Evolutionary conservation across 1,139 yeast genomes (phyloP), one percentile per base, ranked within the genome.

Genomic region (Yamadazyma pseudoaaseri): DNA sequence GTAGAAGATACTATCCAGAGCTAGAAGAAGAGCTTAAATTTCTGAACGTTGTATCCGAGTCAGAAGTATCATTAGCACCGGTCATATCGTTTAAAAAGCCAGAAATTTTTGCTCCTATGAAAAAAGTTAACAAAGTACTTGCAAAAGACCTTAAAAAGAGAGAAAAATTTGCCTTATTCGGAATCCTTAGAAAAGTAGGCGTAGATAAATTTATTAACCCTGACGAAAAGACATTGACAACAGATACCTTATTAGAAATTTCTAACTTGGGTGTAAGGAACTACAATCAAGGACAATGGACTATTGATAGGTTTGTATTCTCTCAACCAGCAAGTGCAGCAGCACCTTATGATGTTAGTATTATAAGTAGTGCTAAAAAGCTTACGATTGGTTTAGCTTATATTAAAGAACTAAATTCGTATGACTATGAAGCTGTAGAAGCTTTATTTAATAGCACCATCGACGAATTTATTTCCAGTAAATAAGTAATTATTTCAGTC

Each of bases 201-300:
- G 47, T 9, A 36, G 44, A 31, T 33, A 45, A 5, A 38, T 44
- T 11, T 26, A 48, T 15, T 26, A 27, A 8, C 41, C 43, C 1
- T 24, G 46, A 17, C 22, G 14, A 5, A 26, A 12, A 6, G 26
- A 45, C 6, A 51, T 47, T 3, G 21, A 36, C 6, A 34, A 40
- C n/a, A 11, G 26, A 34, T 12, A 50, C 58, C 7, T 33, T 37
- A 6, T 42, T 59, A 16, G 63, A 52, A 39, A 33, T 57, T 2
- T 60, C 67, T 3, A 62, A 62, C 36, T 31, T 62, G 15, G 68
- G 68, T 3, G 31, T 29, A 20, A 34, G 33, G 5, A 34, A 38
- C 3, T 30, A 40, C n/a, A 5, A 11, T 2, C 28, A 30, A 5
- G 48, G 48, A 4, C 41, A 40, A 14, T 48, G 55, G 52, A 26